Evolutionary conservation across 1,284 basidiomycete genomes (phyloP), one percentile per base, ranked within the genome.

Genomic region (Tilletia horrida): DNA sequence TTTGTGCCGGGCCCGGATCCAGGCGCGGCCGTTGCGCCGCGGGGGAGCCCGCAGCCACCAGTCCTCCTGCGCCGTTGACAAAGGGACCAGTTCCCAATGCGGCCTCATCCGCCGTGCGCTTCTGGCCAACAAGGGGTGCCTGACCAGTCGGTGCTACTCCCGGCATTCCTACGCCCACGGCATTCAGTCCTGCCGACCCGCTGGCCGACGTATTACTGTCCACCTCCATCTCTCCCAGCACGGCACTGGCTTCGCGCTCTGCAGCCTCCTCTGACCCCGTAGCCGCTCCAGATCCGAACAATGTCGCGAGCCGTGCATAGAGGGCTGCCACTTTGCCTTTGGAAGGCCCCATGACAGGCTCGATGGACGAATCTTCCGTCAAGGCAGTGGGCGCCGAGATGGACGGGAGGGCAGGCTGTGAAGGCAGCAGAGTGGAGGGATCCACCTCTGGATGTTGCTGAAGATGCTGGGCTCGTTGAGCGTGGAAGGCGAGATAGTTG

Each of bases 31-130:
- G 55, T 29, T 59, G 55, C 16, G 29, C 8, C 3, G 55, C 55
- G 0, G 55, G 55, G 3, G 55, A 59, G 13, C 9, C 31, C 29
- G 55, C 29, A 16, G 55, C 55, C 55, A 18, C 55, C 11, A 25
- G 16, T 18, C 55, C 50, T 21, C 4, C 50, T 25, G 23, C 23
- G 13, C 50, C 50, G 14, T 52, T 52, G 23, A 23, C 4, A 21
- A 52, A 25, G 11, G 21, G 18, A 16, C 45, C 45, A 23, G 50
- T 48, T 4, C 31, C 55, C 1, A 59, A 27, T 13, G 55, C 55
- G 35, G 55, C 55, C 31, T 59, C 55, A 18, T 59, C 55, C 29
- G 55, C 55, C 9, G 29, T 31, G 14, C 55, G 25, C 55, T 59
- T 59, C 55, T 59, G 55, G 6, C 55, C 55, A 13, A 59, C 55